Conservation (phyloP, 768 basidiomycete genomes). For the Aureoboletus auriporus region DNA sequence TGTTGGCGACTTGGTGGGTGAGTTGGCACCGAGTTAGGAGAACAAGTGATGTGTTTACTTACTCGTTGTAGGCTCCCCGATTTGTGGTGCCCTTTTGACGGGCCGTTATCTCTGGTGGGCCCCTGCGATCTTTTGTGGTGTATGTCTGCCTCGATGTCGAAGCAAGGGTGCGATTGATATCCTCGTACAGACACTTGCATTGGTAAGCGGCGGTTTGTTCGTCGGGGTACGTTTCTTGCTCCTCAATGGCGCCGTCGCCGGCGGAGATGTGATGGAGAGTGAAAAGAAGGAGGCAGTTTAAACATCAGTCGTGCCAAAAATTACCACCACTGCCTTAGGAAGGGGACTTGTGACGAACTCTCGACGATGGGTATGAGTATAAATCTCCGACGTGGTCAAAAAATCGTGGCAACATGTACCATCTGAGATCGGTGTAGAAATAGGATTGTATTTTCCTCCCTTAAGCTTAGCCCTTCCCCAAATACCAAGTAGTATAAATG, state of each 20-base stretch:
- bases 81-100: constrained; percentile 53
- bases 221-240: constrained; percentile 12
- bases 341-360: no score
- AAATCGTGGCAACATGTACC: no score
- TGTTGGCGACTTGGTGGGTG: constrained; percentile 21
- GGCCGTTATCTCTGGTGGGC: constrained; percentile 52
- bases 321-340: no score
- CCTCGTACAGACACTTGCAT: constrained; percentile 5
- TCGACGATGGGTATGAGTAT: no score
- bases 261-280: no score
- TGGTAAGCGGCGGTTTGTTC: constrained; percentile 6
- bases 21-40: not conserved
- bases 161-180: not conserved
- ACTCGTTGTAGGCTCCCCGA: constrained; percentile 44
- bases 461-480: no score
- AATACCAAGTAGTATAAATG: no score
- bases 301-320: no score
- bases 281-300: no score
- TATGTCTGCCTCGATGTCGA: constrained; percentile 9
- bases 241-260: not conserved
- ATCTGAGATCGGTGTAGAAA: no score
- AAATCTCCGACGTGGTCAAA: no score
- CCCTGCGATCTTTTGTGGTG: constrained; percentile 50
- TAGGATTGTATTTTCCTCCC: no score
- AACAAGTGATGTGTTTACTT: constrained; percentile 9